Evolutionary conservation across 1,139 yeast species (phyloP), one percentile per base, ranked within the genome.

Genomic region (Pichia cactophila): DNA sequence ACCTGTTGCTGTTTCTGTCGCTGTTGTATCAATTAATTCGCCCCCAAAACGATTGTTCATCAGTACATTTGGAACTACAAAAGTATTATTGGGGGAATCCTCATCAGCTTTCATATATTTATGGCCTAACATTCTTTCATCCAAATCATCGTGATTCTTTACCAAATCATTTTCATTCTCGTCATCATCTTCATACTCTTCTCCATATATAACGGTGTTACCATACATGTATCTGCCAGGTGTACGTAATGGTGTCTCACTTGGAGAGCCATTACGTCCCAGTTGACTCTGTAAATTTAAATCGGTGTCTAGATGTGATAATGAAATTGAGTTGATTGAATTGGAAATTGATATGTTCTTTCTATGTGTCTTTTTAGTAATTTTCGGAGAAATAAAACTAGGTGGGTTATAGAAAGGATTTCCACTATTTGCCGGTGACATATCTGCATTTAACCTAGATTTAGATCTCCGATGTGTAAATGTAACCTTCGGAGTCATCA

Each of bases 381-480:
- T 63, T 53, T 68, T 68, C 2, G 79, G 78, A 3, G 77, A 70
- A 44, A 71, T 60, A 52, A 61, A 59, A 29, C 74, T 64, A 3
- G 71, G 68, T 2, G 78, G 75, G 3, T 76, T 73, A 57, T 70
- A 72, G 56, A 74, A 74, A n/a, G 79, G 78, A 54, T 75, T 73
- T 43, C 65, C 64, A 10, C 23, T 35, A 42, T 58, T 58, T n/a
- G 59, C 52, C 11, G 66, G 66, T 11, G 65, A 61, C 45, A 58
- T 58, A 12, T 59, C 63, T 23, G 50, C 67, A 5, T 69, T 61
- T 31, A 69, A 56, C 41, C 66, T 62, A 4, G 75, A 69, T 42
- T 72, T 63, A 36, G 74, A 66, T 50, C 76, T 63, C 42, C 66
- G 61, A 54, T 70, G 78, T 5, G 51, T 38, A 40, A 28, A 43